phyloP scores from a whole-genome alignment of 129 eudicot genomes.

The Centrapalus pauciflorus region DNA sequence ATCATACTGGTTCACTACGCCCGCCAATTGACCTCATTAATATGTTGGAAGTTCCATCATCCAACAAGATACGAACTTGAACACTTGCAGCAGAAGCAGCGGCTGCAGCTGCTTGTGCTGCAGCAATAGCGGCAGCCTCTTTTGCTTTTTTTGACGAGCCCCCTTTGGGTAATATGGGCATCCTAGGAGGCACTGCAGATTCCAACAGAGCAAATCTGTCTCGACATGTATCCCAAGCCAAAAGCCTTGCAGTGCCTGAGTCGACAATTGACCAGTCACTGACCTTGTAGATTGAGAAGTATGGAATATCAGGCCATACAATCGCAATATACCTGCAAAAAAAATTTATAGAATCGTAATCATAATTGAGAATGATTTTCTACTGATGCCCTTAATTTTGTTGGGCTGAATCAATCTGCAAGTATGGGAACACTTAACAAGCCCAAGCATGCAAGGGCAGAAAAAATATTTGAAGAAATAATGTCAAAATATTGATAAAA shows the following conservation, averaged over 20 bases:
- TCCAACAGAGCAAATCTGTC: constrained; percentile 93
- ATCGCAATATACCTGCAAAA: constrained; percentile 80
- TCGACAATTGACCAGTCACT: constrained; percentile 98
- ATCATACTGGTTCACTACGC: constrained; percentile 74
- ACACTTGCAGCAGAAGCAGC: constrained; percentile 92
- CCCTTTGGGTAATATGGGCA: constrained; percentile 86
- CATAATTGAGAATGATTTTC: constrained; percentile 9
- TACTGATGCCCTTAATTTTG: not conserved
- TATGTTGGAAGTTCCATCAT: constrained; percentile 96
- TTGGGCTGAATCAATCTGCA: not conserved
- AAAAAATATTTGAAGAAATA: not conserved
- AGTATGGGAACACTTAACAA: constrained; percentile 6
- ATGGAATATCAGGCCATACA: constrained; percentile 99
- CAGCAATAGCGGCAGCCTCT: constrained; percentile 97
- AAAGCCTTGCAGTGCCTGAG: constrained; percentile 93
- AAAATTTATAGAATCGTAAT: not conserved
- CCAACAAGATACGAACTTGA: constrained; percentile 95
- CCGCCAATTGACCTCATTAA: constrained; percentile 91
- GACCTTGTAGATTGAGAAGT: constrained; percentile 92
- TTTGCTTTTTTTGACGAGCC: constrained; percentile 88
- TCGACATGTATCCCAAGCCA: constrained; percentile 98
- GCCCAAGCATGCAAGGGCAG: not conserved
- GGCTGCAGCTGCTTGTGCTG: constrained; percentile 91
- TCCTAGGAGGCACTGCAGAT: constrained; percentile 72
- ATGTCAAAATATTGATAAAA: not conserved